Conservation (phyloP, 1,139 yeast species). For the Protomyces inundatus region DNA sequence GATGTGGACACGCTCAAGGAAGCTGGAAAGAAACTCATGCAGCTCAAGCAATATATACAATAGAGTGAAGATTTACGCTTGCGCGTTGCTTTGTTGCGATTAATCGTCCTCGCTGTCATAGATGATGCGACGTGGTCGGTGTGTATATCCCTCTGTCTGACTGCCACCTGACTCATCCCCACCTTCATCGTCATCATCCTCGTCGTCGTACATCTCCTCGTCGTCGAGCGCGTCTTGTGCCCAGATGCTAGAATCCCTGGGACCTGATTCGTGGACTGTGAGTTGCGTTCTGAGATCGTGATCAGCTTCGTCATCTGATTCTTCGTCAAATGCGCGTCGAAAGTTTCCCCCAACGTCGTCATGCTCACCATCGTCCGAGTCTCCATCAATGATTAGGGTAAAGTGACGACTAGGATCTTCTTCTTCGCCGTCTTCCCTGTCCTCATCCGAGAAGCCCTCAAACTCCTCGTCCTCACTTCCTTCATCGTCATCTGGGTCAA, state of each 20-base stretch:
- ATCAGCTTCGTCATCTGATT: no score
- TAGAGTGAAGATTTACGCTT: not conserved
- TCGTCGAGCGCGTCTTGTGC: not conserved
- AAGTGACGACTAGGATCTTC: not conserved
- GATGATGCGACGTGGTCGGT: no score
- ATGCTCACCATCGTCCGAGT: not conserved
- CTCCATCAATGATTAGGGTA: not conserved
- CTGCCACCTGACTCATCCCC: not conserved
- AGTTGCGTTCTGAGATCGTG: no score
- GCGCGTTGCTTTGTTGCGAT: no score
- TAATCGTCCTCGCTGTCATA: no score
- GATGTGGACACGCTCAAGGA: conserved; percentile 72
- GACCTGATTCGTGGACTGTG: no score
- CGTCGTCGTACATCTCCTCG: not conserved
- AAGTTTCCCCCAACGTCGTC: no score
- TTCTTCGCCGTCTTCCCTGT: not conserved
- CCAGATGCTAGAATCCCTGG: not conserved
- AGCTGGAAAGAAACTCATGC: conserved; percentile 70
- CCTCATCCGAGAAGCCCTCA: not conserved
- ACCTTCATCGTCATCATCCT: not conserved
- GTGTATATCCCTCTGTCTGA: no score
- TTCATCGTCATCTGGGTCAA: not conserved
- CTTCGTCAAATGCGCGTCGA: no score
- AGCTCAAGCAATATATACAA: conserved; percentile 56
- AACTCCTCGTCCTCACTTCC: not conserved